Conservation (phyloP, 306 rosid species). For the Carpinus viminea region DNA sequence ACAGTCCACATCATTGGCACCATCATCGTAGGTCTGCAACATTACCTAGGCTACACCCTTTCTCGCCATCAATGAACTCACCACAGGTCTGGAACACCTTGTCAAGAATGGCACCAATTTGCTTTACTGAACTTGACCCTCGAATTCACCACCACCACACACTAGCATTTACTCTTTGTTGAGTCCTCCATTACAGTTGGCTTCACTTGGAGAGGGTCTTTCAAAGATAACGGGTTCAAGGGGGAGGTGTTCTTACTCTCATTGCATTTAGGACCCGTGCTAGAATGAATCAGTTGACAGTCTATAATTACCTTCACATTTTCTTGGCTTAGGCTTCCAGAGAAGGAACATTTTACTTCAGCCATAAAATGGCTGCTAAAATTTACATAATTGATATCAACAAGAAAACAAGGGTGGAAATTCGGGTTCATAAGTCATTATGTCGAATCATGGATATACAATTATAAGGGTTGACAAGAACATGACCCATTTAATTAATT, state of each 20-base stretch:
- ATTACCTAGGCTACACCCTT: constrained; percentile 87
- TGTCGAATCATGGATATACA: no score
- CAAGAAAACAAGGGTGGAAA: no score
- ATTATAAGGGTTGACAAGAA: no score
- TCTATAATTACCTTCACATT: neutral
- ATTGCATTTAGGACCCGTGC: constrained; percentile 7
- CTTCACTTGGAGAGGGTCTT: neutral
- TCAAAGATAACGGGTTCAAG: neutral
- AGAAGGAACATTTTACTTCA: neutral
- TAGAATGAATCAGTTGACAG: neutral
- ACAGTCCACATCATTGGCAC: constrained; percentile 92
- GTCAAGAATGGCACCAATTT: constrained; percentile 92
- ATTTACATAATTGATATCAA: neutral
- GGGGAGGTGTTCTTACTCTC: neutral
- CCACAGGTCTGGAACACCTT: constrained; percentile 88
- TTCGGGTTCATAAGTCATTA: no score
- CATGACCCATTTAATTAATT: no score
- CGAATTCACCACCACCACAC: constrained; percentile 93
- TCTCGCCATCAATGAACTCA: constrained; percentile 82
- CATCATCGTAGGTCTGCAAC: constrained; percentile 88
- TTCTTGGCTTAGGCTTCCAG: neutral
- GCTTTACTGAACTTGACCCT: constrained; percentile 96
- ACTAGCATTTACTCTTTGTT: constrained; percentile 88
- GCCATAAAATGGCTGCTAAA: neutral
- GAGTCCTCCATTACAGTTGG: constrained; percentile 75